Conservation (phyloP, 2,329 filamentous ascomycete genomes). For the Lachnellula cervina region DNA sequence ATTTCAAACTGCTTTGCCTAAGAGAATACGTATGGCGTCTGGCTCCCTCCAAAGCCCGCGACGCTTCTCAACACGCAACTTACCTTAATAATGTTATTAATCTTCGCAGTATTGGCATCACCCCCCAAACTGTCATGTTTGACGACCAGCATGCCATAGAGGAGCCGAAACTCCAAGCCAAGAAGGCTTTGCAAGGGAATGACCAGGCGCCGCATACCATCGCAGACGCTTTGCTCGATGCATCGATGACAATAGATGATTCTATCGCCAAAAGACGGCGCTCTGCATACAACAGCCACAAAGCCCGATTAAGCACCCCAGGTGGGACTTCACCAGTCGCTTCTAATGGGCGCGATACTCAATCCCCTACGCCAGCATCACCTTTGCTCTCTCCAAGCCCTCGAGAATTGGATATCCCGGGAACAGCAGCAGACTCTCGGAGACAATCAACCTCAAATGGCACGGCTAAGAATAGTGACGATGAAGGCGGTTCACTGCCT, state of each 20-base stretch:
- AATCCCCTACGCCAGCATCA: slow-evolving; percentile 21
- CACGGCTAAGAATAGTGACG: slow-evolving; percentile 25
- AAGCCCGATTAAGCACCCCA: slow-evolving; percentile 38
- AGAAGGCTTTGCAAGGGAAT: slow-evolving; percentile 34
- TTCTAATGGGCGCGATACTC: slow-evolving; percentile 13
- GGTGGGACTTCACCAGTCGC: slow-evolving; percentile 9
- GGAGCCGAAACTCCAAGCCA: slow-evolving; percentile 32
- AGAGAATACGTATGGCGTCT: slow-evolving; percentile 89
- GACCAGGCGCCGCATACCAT: slow-evolving; percentile 60
- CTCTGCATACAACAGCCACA: slow-evolving; percentile 48
- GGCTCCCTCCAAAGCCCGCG: slow-evolving; percentile 56
- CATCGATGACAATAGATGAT: slow-evolving; percentile 81
- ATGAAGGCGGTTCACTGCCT: slow-evolving; percentile 27
- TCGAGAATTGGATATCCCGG: slow-evolving; percentile 13
- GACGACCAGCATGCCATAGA: slow-evolving; percentile 64
- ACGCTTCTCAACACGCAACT: slow-evolving; percentile 19
- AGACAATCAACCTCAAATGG: slow-evolving; percentile 13
- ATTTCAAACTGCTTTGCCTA: slow-evolving; percentile 80
- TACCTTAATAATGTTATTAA: slow-evolving; percentile 68
- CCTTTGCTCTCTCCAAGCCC: slow-evolving; percentile 20
- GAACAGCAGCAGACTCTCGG: slow-evolving; percentile 12
- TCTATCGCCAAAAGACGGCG: slow-evolving; percentile 50
- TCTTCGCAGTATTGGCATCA: slow-evolving; percentile 70
- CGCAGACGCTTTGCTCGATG: slow-evolving; percentile 84
- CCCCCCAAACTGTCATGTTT: slow-evolving; percentile 87